Base-by-base conservation (phyloP, 768 basidiomycete species). In the Tulasnella sp. region DNA sequence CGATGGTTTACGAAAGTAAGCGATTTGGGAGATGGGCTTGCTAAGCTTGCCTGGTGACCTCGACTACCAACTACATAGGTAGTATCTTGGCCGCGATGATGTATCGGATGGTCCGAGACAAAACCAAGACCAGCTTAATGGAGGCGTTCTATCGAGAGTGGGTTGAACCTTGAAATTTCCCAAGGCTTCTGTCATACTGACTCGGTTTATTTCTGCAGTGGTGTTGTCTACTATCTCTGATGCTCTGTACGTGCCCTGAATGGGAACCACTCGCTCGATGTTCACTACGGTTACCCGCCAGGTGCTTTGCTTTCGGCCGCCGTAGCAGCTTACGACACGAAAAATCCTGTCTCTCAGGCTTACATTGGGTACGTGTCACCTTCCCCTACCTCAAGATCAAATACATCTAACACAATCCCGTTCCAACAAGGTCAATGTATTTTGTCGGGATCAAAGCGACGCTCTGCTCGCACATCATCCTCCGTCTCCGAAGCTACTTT, bases 381-480 rank as follows among this genome's bases (percentile, higher is more conserved):
- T n/a, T 34, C 44, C 3, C 32, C 22, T 34, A n/a, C 8, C 47
- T 35, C 42, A n/a, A 42, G 3, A 3, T n/a, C n/a, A n/a, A n/a
- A n/a, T n/a, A n/a, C n/a, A n/a, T n/a, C n/a, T n/a, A n/a, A n/a
- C n/a, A n/a, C n/a, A n/a, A n/a, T n/a, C n/a, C n/a, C n/a, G n/a
- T n/a, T n/a, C n/a, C n/a, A n/a, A n/a, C n/a, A n/a, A 69, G 69
- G 5, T 69, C 69, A 11, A 36, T 34, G 22, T 52, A 69, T 37
- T 69, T 47, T 34, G 44, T 59, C 26, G 69, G n/a, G n/a, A 17
- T 69, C 41, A 69, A 69, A 22, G 40, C 69, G 9, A 52, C 44
- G 1, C 40, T 69, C 22, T 69, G 69, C 47, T 69, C 69, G 36
- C 69, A 69, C 32, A 52, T 69, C 69, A 52, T 69, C 36, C 69